Evolutionary conservation across 176 grass and related monocot genomes (phyloP), one percentile per base, ranked within the genome.

Genomic region (Thalia dealbata): DNA sequence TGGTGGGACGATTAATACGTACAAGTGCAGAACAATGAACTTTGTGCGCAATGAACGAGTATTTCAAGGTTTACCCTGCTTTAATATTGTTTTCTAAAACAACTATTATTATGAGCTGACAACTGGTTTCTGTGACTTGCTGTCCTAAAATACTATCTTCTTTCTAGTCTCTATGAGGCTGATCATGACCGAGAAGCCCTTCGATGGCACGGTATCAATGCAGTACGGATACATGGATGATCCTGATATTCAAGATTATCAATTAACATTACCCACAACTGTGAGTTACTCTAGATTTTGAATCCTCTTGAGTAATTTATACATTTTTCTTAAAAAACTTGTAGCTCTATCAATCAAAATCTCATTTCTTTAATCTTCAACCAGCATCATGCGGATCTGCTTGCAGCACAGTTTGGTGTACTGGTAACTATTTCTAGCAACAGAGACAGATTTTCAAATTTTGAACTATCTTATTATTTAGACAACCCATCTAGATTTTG

Each of bases 191-290:
- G 95, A 99, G 78, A 88, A 76, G 70, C 67, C 70, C 27, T 75
- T 58, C 75, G 95, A 99, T 86, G 90, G 88, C 79, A 93, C 90
- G 52, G 95, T 99, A 68, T 86, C 38, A 72, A 91, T 93, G 87
- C 81, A 93, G 75, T 84, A 88, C 54, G 95, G 90, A 60, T 90
- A 93, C 76, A 55, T 74, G 51, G 90, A 99, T 71, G 73, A 79
- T 71, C 62, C 76, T 9, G 83, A 87, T 32, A 66, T 79, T 72
- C 78, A 81, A 64, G 90, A 91, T 69, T 80, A 79, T 75, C 75
- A 69, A 28, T 80, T 99, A 51, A 81, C 89, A 72, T 81, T 99
- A 70, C 85, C 95, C 24, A 99, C 83, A 55, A 88, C 82, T 64
- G 95, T 93, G 78, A 76, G 81, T 71, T 62, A 0, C 43, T 64